Evolutionary conservation across 148 eudicot genomes (phyloP).

Genomic region (Camellia lanceoleosa): DNA sequence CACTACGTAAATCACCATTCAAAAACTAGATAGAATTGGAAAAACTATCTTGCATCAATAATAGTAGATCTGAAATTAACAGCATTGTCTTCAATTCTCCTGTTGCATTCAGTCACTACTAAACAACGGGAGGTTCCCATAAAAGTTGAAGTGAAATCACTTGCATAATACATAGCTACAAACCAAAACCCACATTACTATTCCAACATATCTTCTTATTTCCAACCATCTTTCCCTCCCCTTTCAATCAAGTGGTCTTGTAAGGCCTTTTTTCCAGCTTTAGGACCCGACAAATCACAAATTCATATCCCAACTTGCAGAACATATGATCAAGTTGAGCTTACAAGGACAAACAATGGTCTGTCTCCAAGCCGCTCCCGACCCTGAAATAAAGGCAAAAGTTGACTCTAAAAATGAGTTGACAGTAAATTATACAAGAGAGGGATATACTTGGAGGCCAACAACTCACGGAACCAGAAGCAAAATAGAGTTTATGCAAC

Average conservation of each 20-base stretch:
- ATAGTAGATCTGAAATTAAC: no score
- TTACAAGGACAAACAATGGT: conserved; percentile 72
- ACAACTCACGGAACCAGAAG: not conserved
- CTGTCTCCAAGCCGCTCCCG: conserved; percentile 70
- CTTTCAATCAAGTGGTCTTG: not conserved
- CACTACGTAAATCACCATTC: no score
- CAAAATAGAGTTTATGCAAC: not conserved
- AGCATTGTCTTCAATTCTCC: no score
- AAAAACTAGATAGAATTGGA: no score
- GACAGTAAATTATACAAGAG: not conserved
- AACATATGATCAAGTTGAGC: conserved; percentile 23
- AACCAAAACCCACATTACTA: not conserved
- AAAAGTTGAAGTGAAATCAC: not conserved
- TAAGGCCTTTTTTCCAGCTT: not conserved
- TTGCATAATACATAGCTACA: not conserved
- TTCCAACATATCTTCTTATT: not conserved
- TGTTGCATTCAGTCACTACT: no score
- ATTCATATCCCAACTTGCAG: not conserved
- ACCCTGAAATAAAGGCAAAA: conserved; percentile 50
- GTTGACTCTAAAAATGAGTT: not conserved
- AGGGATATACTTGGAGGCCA: not conserved
- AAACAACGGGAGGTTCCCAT: conserved; percentile 2
- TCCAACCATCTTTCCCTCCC: not conserved
- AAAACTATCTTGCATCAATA: no score
- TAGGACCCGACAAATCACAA: conserved; percentile 3